Evolutionary conservation across 2,329 filamentous ascomycete species (phyloP), one percentile per base, ranked within the genome.

Genomic region (Didymella exigua): DNA sequence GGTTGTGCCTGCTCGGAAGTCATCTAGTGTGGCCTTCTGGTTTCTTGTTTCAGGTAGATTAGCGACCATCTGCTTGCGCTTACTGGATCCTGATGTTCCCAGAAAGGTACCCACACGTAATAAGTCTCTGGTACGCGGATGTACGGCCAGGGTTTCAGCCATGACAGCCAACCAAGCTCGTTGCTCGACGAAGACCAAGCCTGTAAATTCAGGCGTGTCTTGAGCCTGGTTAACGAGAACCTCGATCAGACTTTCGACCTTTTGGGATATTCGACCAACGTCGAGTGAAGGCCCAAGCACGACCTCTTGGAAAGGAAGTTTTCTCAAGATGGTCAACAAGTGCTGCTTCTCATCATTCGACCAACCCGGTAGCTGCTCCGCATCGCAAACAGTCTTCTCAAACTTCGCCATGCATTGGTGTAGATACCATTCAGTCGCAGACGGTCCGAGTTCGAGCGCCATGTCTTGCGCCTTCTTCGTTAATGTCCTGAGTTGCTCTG

Each of bases 1-100:
- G 40, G 79, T 83, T 14, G 69, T 72, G 2, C 84, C 83, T 10
- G 65, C 66, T 9, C 78, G 77, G 45, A 87, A 83, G n/a, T 84
- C 79, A 8, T 80, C 75, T 1, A 88, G 73, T 1, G 82, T 82
- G 26, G 77, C 68, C 41, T 77, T 74, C 53, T 86, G 83, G 40
- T 78, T 77, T 37, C 75, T 77, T 5, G 77, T 65, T 33, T 79
- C 77, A 1, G 77, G 69, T 5, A 85, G 72, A 43, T 84, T 81
- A 2, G 78, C 78, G 6, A 87, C 73, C 26, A 75, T 77, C 29
- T 75, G 65, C 54, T 79, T 79, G n/a, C 77, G 74, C 18, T 74
- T 75, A 11, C 69, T 66, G 27, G 69, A 75, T 21, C 69, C 43
- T 67, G 36, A 83, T 75, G 76, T 78, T 7, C 85, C 85, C 9